A percentile compares a stretch with the other conserved stretches of the same genome.
These are phyloP conservation scores for Phialocephala subalpina DNA, from an alignment of 2,329 filamentous ascomycete genomes.

Conservation along the genomic window DNA sequence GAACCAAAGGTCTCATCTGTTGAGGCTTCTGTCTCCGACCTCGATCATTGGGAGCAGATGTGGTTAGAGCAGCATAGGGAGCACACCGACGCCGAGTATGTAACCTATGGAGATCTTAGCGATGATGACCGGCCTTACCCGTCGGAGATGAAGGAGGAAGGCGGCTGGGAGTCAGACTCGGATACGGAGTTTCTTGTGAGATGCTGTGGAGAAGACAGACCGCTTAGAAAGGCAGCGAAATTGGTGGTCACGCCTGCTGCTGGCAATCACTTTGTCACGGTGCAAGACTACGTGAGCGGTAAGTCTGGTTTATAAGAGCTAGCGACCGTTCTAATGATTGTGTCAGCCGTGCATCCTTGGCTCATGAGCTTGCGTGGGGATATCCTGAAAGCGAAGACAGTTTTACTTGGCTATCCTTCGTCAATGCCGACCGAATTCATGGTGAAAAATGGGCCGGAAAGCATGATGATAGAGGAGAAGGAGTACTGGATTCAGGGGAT, in stretches of 20 bases:
- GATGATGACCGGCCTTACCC: constrained; percentile 26
- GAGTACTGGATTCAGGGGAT: constrained; percentile 10
- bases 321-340: constrained; percentile 13
- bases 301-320: constrained; percentile 13
- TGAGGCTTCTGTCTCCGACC: constrained; percentile 33
- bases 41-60: constrained; percentile 38
- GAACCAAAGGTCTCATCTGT: constrained; percentile 43
- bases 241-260: constrained; percentile 36
- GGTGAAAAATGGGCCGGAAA: constrained; percentile 6
- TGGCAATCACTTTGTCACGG: constrained; percentile 38
- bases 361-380: constrained; percentile 36
- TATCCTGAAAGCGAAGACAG: constrained; percentile 31
- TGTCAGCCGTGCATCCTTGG: constrained; percentile 40
- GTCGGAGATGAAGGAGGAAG: constrained; percentile 34
- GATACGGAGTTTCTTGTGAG: constrained; percentile 36
- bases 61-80: constrained; percentile 38
- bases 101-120: constrained; percentile 20
- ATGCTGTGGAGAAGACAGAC: constrained; percentile 40
- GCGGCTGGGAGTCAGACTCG: constrained; percentile 37
- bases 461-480: constrained; percentile 10
- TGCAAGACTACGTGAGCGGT: constrained; percentile 37
- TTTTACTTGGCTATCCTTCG: constrained; percentile 15
- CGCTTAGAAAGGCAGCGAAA: constrained; percentile 33
- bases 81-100: constrained; percentile 24
- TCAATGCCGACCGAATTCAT: constrained; percentile 9